Conservation (phyloP, 768 basidiomycete genomes). For the Naganishia vaughanmartiniae region DNA sequence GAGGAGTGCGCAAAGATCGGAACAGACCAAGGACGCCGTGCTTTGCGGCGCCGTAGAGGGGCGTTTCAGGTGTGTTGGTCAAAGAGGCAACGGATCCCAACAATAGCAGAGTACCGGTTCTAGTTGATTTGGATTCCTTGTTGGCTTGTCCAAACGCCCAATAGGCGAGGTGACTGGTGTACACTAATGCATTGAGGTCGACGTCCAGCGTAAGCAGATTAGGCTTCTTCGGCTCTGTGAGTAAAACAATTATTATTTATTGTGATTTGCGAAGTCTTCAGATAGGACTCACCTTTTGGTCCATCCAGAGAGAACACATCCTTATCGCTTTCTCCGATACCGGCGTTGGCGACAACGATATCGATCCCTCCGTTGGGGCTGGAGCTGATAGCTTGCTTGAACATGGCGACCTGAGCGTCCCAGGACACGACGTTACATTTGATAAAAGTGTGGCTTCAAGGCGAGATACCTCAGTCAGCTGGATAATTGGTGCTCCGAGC, state of each 20-base stretch:
- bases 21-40: constrained; percentile 32
- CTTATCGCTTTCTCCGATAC: constrained; percentile 28
- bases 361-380: constrained; percentile 24
- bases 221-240: constrained; percentile 27
- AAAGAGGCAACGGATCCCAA: constrained; percentile 31
- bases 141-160: constrained; percentile 27
- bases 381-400: constrained; percentile 24
- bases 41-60: constrained; percentile 29
- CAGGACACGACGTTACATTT: constrained; percentile 30
- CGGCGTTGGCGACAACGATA: constrained; percentile 32
- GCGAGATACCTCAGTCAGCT: background rate
- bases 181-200: constrained; percentile 28
- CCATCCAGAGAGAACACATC: constrained; percentile 12
- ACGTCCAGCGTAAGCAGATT: constrained; percentile 29
- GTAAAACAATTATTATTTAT: background rate
- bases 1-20: constrained; percentile 24
- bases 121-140: background rate
- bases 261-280: background rate
- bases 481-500: background rate
- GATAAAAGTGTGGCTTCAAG: constrained; percentile 25
- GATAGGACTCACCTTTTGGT: background rate
- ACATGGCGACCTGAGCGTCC: constrained; percentile 28
- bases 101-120: constrained; percentile 28
- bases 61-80: constrained; percentile 24
- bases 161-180: constrained; percentile 31